These are phyloP conservation scores for Lupinus albus DNA, from an alignment of 306 rosid species.

Conservation along the genomic window DNA sequence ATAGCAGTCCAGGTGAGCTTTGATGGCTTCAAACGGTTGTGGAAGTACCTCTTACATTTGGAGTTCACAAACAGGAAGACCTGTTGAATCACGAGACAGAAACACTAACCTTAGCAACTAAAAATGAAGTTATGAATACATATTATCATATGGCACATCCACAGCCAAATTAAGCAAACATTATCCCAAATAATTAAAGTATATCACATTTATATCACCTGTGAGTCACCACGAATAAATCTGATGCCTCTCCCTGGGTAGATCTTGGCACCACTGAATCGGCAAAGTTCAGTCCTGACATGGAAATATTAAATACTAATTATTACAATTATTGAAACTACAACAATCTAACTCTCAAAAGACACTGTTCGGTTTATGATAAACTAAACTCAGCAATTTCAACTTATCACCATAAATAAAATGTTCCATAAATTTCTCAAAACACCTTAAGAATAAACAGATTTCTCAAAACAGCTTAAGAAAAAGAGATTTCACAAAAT, in stretches of 20 bases:
- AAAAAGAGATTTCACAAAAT: not conserved
- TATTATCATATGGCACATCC: not conserved
- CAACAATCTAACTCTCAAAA: not conserved
- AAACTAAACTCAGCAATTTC: not conserved
- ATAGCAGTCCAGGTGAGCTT: constrained; percentile 92
- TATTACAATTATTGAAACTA: not conserved
- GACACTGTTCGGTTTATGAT: not conserved
- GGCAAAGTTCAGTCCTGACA: constrained; percentile 83
- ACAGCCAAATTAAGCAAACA: not conserved
- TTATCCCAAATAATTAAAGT: not conserved
- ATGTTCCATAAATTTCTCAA: not conserved
- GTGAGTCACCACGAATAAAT: constrained; percentile 82
- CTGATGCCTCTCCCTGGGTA: constrained; percentile 89
- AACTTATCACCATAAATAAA: not conserved
- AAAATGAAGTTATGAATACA: no score
- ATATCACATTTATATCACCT: constrained; percentile 46
- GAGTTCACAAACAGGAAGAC: constrained; percentile 79
- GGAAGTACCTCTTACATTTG: constrained; percentile 81
- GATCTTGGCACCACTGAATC: constrained; percentile 89
- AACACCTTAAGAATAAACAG: not conserved
- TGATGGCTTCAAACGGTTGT: constrained; percentile 81
- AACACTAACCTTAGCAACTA: not conserved
- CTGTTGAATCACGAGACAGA: constrained; percentile 39
- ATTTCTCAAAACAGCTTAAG: not conserved
- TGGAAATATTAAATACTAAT: constrained; percentile 19